Conservation (phyloP, 768 basidiomycete genomes). For the Clitopilus hobsonii region DNA sequence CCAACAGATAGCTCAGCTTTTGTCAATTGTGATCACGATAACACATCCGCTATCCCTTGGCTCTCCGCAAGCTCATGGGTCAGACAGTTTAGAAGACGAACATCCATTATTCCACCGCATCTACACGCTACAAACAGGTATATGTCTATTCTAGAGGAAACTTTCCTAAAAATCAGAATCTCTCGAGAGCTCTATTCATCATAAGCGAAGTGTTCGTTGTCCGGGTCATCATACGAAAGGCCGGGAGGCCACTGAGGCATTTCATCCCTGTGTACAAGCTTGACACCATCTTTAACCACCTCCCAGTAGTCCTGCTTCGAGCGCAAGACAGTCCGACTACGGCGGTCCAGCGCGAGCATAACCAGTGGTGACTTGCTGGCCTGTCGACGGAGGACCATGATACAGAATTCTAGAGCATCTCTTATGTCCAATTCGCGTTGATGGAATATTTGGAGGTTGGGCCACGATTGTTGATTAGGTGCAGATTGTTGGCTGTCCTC, state of each 20-base stretch:
- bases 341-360: constrained; percentile 28
- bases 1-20: neutral
- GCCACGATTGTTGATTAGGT: constrained; percentile 22
- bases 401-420: constrained; percentile 26
- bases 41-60: too few relatives aligned
- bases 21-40: too few relatives aligned
- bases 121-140: too few relatives aligned
- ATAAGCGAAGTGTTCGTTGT: constrained; percentile 11
- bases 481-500: neutral
- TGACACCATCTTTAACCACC: constrained; percentile 20
- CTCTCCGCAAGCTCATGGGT: too few relatives aligned
- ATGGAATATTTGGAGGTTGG: constrained; percentile 25
- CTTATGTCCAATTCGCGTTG: constrained; percentile 24
- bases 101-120: too few relatives aligned
- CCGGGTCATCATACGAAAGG: constrained; percentile 32
- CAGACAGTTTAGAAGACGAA: too few relatives aligned
- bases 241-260: constrained; percentile 31
- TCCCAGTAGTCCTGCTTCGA: constrained; percentile 21
- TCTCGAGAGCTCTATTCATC: neutral
- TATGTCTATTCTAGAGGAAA: too few relatives aligned
- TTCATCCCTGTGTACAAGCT: constrained; percentile 20
- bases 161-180: too few relatives aligned
- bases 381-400: constrained; percentile 22
- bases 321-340: constrained; percentile 29
- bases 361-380: constrained; percentile 13